Evolutionary conservation across 2,329 filamentous ascomycete genomes (phyloP).

Genomic region (Simplicillium aogashimaense): DNA sequence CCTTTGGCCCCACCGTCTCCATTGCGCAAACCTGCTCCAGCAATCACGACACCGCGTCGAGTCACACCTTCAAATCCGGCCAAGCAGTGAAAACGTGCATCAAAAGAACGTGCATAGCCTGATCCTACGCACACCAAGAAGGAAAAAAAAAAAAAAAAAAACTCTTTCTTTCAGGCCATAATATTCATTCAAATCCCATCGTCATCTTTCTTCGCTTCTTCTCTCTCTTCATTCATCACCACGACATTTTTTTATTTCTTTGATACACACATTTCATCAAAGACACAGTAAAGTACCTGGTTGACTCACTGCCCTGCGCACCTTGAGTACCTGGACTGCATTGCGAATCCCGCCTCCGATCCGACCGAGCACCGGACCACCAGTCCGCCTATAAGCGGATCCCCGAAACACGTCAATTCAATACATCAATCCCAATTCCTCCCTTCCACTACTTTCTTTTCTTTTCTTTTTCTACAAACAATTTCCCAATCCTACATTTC

Average conservation of each 20-base stretch:
- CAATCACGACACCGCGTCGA: conserved; percentile 9
- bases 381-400: no score
- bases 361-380: no score
- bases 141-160: no score
- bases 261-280: not conserved
- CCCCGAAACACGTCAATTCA: no score
- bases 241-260: not conserved
- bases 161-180: not conserved
- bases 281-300: no score
- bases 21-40: conserved; percentile 6
- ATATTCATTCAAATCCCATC: not conserved
- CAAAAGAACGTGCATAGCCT: no score
- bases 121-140: not conserved
- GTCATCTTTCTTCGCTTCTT: not conserved
- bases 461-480: conserved; percentile 1
- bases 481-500: not conserved
- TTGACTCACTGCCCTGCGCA: no score
- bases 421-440: no score
- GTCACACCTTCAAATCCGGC: conserved; percentile 7
- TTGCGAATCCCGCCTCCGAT: no score
- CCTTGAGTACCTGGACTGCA: no score
- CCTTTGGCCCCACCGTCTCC: conserved; percentile 2
- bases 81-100: conserved; percentile 2
- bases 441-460: no score
- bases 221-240: not conserved